Evolutionary conservation across 495 filamentous ascomycete species (phyloP).

Genomic region (Pseudotulostoma volvatum): DNA sequence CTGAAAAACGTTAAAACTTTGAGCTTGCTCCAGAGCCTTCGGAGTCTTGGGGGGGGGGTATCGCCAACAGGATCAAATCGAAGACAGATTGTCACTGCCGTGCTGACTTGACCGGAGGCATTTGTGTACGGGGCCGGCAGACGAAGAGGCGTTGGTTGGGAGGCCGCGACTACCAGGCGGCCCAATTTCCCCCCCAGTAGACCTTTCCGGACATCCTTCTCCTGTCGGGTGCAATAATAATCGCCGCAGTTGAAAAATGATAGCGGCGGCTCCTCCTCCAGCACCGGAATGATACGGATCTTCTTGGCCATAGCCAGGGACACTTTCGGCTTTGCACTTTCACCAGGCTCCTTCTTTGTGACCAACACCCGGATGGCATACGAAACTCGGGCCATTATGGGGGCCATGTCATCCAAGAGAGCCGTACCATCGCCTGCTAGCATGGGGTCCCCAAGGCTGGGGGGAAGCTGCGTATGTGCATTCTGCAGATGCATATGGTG

Average conservation of each 20-base stretch:
- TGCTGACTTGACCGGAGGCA: slow-evolving; percentile 24
- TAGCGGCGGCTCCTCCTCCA: slow-evolving; percentile 62
- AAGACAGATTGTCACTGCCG: slow-evolving; percentile 50
- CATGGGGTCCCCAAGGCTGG: slow-evolving; percentile 58
- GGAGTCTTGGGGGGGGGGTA: slow-evolving; percentile 49
- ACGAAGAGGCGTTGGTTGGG: slow-evolving; percentile 54
- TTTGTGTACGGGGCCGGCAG: slow-evolving; percentile 27
- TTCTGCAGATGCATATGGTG: slow-evolving; percentile 42
- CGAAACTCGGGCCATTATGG: slow-evolving; percentile 59
- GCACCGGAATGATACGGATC: slow-evolving; percentile 60
- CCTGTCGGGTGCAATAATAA: slow-evolving; percentile 48
- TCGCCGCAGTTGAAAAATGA: slow-evolving; percentile 22
- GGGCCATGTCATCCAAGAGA: slow-evolving; percentile 63
- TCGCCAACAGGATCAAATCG: slow-evolving; percentile 53
- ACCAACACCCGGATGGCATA: slow-evolving; percentile 54
- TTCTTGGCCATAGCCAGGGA: slow-evolving; percentile 38
- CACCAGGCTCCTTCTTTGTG: slow-evolving; percentile 16
- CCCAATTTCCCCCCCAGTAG: slow-evolving; percentile 67
- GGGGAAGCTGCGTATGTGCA: slow-evolving; percentile 65
- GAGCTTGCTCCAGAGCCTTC: slow-evolving; percentile 51
- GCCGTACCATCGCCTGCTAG: slow-evolving; percentile 30
- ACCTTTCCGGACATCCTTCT: slow-evolving; percentile 64
- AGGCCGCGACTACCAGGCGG: slow-evolving; percentile 49
- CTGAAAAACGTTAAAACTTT: slow-evolving; percentile 61
- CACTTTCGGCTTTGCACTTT: slow-evolving; percentile 18